A percentile compares a stretch with the other conserved stretches of the same genome.
These are phyloP conservation scores for Termitomyces sp. DNA, from an alignment of 768 basidiomycete species.

Conservation along the genomic window DNA sequence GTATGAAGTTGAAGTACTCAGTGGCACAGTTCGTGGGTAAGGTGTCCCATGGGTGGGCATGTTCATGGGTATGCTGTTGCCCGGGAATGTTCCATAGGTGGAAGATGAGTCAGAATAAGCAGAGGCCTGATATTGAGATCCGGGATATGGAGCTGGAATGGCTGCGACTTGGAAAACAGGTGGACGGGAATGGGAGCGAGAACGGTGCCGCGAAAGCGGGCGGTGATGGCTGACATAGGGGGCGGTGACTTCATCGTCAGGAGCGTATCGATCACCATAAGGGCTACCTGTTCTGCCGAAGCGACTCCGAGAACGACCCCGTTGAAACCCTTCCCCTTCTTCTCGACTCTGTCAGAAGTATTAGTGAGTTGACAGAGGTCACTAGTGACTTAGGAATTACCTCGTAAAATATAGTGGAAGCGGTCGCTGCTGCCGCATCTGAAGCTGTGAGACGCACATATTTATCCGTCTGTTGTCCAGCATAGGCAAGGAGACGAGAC, in stretches of 20 bases:
- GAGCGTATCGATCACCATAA: conserved; percentile 33
- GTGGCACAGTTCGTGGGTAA: conserved; percentile 18
- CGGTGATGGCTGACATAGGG: conserved; percentile 14
- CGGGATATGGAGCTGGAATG: conserved; percentile 6
- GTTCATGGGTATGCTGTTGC: conserved; percentile 13
- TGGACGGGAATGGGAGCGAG: conserved; percentile 31
- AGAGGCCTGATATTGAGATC: conserved; percentile 8
- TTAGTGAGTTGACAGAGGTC: neutral
- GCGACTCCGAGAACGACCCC: conserved; percentile 28
- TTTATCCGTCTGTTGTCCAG: conserved; percentile 36
- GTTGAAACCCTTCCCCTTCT: conserved; percentile 19
- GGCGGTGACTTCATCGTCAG: conserved; percentile 27
- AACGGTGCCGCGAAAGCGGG: conserved; percentile 28
- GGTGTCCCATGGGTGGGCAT: conserved; percentile 18
- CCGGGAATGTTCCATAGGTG: conserved; percentile 19
- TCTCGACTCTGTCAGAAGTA: conserved; percentile 23
- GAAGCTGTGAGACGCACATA: conserved; percentile 46
- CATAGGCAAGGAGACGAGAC: conserved; percentile 48
- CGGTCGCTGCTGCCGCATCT: conserved; percentile 66
- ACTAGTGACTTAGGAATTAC: conserved; percentile 22
- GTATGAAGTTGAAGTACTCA: conserved; percentile 21
- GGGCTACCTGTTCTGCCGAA: conserved; percentile 10
- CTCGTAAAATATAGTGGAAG: conserved; percentile 51
- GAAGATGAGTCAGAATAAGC: conserved; percentile 8
- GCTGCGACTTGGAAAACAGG: conserved; percentile 18